Base-by-base conservation (phyloP, 1,284 basidiomycete genomes). In the Cryptococcus deneoformans region DNA sequence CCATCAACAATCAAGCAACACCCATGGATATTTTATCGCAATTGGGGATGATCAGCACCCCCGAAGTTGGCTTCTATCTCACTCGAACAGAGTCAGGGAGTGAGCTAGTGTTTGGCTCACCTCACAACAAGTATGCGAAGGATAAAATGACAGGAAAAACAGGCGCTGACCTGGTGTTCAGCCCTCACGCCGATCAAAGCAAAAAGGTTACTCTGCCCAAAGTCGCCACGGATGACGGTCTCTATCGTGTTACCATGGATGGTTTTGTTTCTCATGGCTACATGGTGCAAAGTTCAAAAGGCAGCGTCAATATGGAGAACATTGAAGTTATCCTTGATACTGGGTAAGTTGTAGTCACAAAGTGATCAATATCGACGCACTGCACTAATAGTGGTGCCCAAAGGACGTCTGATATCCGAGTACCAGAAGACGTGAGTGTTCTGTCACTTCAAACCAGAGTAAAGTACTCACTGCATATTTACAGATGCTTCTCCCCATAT, bases 21-120 rank as follows among this genome's bases (percentile, higher is more conserved):
- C 53, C 58, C 1, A 20, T 60, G 40, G 44, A 58, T 14, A 10
- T 50, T 24, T 34, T 63, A 35, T 52, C 16, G 11, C 35, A 57
- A 12, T 16, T 16, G 14, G 39, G 46, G 1, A 46, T 55, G 43
- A 57, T 63, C 20, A 37, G 16, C 5, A 45, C 55, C 5, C 50
- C 58, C 4, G 55, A 54, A 42, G 56, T 63, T 9, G 61, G 61
- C 5, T 60, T 63, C 47, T 60, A 60, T 35, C 53, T 63, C 5
- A 44, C 45, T 34, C 44, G 61, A n/a, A 45, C 47, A 20, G 57
- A 42, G 14, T 50, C 44, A 12, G 51, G 43, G 2, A 63, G 58
- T 54, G 38, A 61, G 37, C 12, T 61, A 9, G 37, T 54, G 7
- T 54, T 60, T 42, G 59, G 56, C 1, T 39, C 46, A 12, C 42